These are phyloP conservation scores for Pythium sp. DNA, from an alignment of 352 stramenopile genomes.

Conservation along the genomic window DNA sequence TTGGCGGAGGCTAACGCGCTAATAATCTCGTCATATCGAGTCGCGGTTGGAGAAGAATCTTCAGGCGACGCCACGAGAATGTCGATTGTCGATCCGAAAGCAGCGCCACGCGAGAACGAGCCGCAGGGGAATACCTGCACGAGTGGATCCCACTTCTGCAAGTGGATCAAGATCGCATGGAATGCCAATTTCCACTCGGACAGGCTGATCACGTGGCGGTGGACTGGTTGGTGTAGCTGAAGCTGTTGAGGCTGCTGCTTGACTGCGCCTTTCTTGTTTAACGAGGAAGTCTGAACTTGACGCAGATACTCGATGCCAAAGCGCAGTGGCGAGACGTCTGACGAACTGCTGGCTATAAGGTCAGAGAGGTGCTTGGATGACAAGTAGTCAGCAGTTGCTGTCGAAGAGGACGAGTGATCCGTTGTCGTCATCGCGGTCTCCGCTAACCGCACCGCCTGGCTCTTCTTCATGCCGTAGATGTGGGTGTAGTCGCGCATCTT, in stretches of 20 bases:
- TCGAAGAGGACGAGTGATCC: conserved; percentile 3
- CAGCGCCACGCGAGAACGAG: conserved; percentile 64
- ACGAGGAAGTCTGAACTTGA: not conserved
- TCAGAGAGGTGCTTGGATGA: conserved; percentile 26
- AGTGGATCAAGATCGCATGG: conserved; percentile 51
- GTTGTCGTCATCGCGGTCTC: conserved; percentile 11
- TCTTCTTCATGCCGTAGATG: conserved; percentile 52
- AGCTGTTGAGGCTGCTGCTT: conserved; percentile 7
- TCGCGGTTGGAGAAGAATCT: not conserved
- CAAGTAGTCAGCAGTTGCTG: conserved; percentile 14
- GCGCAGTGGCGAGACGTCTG: conserved; percentile 25
- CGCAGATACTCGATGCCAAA: conserved; percentile 39
- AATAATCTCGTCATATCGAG: conserved; percentile 35
- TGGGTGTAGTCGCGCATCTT: conserved; percentile 36
- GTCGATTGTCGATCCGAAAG: conserved; percentile 71
- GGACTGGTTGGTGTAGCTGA: not conserved
- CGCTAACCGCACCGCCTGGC: conserved; percentile 29
- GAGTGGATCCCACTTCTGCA: conserved; percentile 46
- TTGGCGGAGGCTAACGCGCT: conserved; percentile 32
- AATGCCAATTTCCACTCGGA: conserved; percentile 68
- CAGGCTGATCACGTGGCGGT: conserved; percentile 47
- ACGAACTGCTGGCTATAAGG: conserved; percentile 18
- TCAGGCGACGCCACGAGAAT: conserved; percentile 47
- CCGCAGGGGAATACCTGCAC: conserved; percentile 71
- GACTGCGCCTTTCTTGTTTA: conserved; percentile 1